Conservation (phyloP, 352 stramenopile species). For the Pythium rhizo-oryzae region DNA sequence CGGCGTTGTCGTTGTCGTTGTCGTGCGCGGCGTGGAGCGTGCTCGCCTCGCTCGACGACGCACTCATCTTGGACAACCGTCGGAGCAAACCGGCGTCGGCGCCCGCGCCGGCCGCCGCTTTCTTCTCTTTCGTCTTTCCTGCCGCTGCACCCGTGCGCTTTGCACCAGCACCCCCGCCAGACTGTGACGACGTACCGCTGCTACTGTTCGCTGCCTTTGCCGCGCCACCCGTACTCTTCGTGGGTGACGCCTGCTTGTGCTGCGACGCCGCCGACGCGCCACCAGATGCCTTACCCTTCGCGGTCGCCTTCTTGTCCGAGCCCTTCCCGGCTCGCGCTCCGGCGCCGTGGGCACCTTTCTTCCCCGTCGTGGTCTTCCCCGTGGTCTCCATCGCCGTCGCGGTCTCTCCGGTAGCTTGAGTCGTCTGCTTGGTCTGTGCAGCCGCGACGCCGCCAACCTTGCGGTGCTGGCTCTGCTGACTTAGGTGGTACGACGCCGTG, state of each 20-base stretch:
- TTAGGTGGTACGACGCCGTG: conserved; percentile 1
- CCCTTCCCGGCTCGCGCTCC: not conserved
- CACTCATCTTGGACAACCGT: conserved; percentile 20
- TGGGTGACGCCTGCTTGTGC: not conserved
- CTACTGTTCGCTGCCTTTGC: not conserved
- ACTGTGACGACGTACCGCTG: not conserved
- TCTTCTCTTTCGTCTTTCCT: conserved; percentile 10
- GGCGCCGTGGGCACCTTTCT: not conserved
- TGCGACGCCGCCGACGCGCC: not conserved
- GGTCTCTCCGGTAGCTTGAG: not conserved
- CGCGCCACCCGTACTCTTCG: not conserved
- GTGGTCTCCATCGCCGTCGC: not conserved
- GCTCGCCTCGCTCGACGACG: conserved; percentile 18
- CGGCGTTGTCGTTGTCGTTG: not conserved
- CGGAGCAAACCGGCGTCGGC: conserved; percentile 3
- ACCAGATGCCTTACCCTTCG: not conserved
- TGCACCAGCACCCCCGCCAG: not conserved
- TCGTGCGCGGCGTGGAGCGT: not conserved
- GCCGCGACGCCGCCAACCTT: conserved; percentile 18
- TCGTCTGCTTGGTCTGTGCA: not conserved
- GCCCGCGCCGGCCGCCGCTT: too few relatives aligned
- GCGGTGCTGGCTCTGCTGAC: not conserved
- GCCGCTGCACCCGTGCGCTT: not conserved
- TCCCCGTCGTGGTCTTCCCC: not conserved
- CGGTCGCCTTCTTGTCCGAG: not conserved